Conservation (phyloP, 768 basidiomycete species). For the Clavulina sp. region DNA sequence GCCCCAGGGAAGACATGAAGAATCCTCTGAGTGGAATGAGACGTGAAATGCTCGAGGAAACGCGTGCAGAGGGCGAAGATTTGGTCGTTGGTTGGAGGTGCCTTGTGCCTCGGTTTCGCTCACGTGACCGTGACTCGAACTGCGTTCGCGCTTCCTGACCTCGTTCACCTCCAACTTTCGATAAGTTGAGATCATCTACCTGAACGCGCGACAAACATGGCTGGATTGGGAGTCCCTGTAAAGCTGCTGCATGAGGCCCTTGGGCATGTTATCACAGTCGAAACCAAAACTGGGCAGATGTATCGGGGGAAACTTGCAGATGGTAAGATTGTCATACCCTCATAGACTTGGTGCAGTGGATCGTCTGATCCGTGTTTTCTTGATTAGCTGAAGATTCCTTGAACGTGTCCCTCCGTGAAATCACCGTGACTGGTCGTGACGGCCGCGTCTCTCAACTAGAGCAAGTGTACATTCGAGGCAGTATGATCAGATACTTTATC, state of each 20-base stretch:
- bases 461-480: constrained; percentile 96
- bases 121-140: no score
- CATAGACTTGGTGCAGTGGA: background rate
- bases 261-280: constrained; percentile 94
- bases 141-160: no score
- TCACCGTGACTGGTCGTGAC: constrained; percentile 94
- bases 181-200: no score
- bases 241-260: constrained; percentile 93
- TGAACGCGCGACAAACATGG: constrained; percentile 10
- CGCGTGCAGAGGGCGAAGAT: no score
- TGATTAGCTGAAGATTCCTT: constrained; percentile 86
- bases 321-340: constrained; percentile 33
- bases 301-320: constrained; percentile 96
- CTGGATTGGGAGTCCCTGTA: constrained; percentile 71
- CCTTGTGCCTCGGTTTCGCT: no score
- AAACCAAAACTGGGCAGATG: constrained; percentile 92
- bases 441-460: constrained; percentile 97
- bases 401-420: constrained; percentile 90
- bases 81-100: no score
- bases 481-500: constrained; percentile 97
- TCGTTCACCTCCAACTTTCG: no score
- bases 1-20: no score
- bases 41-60: no score
- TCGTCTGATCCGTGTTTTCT: constrained; percentile 3
- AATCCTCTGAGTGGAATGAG: no score